Evolutionary conservation across 768 basidiomycete genomes (phyloP).

Genomic region (Lepiota brunneoincarnata): DNA sequence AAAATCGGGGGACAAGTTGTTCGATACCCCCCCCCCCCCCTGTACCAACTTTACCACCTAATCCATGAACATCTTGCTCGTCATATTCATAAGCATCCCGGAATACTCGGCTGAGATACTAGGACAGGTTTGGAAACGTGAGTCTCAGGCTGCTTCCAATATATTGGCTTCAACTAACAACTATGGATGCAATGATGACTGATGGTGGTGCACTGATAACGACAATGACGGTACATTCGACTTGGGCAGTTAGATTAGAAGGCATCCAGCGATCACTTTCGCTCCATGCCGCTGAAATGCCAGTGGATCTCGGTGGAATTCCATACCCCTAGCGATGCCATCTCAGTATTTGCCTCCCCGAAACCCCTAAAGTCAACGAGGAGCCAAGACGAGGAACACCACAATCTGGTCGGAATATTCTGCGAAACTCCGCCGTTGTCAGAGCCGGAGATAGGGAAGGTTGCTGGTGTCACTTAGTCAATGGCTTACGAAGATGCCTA

Average conservation of each 20-base stretch:
- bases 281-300: not conserved
- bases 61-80: no score
- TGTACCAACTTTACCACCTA: no score
- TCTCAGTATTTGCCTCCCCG: not conserved
- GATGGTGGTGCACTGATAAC: no score
- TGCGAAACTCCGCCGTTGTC: not conserved
- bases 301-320: not conserved
- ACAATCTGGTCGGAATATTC: not conserved
- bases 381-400: not conserved
- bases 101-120: no score
- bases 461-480: not conserved
- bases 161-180: no score
- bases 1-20: no score
- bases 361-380: not conserved
- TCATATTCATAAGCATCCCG: no score
- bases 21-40: no score
- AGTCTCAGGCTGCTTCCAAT: no score
- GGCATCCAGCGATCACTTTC: not conserved
- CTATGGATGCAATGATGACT: no score
- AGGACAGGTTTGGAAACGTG: no score
- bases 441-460: not conserved
- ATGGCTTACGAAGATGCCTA: not conserved
- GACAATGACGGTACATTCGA: no score
- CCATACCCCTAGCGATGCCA: not conserved
- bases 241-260: not conserved